Percentiles rank a stretch among this genome's conserved stretches.
phyloP scores from a whole-genome alignment of 2,329 filamentous ascomycete species.

The Rugonectria rugulosa region DNA sequence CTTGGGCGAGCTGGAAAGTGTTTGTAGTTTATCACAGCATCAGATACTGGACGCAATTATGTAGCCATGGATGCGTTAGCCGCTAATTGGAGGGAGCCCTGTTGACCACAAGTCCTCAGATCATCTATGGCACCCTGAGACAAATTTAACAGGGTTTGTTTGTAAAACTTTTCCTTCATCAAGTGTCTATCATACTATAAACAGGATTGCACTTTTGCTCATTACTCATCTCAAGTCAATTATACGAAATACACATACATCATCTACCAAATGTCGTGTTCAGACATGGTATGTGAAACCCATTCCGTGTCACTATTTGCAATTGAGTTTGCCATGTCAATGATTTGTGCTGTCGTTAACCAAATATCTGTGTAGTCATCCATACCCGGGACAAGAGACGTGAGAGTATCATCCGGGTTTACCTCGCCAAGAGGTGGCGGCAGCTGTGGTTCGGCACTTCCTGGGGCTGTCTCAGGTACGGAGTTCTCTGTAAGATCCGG shows the following conservation, averaged over 20 bases:
- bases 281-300: slow-evolving; percentile 54
- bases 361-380: slow-evolving; percentile 43
- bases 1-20: no score
- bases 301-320: slow-evolving; percentile 53
- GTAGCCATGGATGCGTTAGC: no score
- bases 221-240: background rate
- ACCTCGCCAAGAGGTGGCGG: slow-evolving; percentile 7
- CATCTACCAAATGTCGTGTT: slow-evolving; percentile 52
- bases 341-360: slow-evolving; percentile 54
- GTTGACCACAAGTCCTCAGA: no score
- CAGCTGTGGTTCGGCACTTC: background rate
- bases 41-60: no score
- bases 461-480: background rate
- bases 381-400: slow-evolving; percentile 24
- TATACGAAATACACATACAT: background rate
- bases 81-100: no score
- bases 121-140: no score
- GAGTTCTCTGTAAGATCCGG: slow-evolving; percentile 23
- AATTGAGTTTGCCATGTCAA: slow-evolving; percentile 57
- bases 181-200: no score
- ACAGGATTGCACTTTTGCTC: background rate
- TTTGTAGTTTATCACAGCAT: no score
- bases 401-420: slow-evolving; percentile 27
- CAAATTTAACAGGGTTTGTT: no score
- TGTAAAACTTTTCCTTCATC: no score